Evolutionary conservation across 2,329 filamentous ascomycete species (phyloP).

Genomic region (Pseudonectria foliicola): DNA sequence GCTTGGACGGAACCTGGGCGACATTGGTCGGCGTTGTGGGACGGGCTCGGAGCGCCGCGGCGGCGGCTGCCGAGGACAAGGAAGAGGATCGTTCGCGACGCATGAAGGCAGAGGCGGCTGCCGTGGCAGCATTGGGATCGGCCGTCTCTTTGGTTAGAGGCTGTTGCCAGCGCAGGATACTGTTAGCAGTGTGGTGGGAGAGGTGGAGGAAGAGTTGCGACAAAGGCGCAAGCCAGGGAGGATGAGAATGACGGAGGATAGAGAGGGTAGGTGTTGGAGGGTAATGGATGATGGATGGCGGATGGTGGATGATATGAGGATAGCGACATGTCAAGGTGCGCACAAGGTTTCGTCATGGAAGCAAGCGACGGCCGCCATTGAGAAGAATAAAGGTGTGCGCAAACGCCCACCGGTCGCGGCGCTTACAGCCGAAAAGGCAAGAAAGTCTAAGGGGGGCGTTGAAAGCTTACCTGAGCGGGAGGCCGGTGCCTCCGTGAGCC

Average conservation of each 20-base stretch:
- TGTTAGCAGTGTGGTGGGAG: constrained; percentile 15
- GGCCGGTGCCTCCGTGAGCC: constrained; percentile 42
- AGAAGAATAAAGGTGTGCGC: no score
- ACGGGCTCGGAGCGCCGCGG: constrained; percentile 72
- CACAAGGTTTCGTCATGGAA: no score
- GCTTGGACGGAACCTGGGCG: constrained; percentile 79
- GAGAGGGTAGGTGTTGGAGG: no score
- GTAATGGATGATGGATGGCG: no score
- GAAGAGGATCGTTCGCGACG: constrained; percentile 57
- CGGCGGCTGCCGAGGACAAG: constrained; percentile 79
- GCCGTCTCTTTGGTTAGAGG: constrained; percentile 57
- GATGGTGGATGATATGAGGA: no score
- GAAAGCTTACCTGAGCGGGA: constrained; percentile 41
- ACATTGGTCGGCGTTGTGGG: constrained; percentile 74
- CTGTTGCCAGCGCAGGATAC: constrained; percentile 34
- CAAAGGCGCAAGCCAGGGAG: no score
- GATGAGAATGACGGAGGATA: no score
- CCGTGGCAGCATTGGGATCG: constrained; percentile 67
- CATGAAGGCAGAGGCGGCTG: constrained; percentile 75
- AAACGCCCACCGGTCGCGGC: constrained; percentile 1
- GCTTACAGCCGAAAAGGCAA: constrained; percentile 13
- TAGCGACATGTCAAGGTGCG: no score
- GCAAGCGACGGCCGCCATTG: no score
- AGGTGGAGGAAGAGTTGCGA: constrained; percentile 1
- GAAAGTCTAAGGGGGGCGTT: constrained; percentile 17